Evolutionary conservation across 1,139 yeast species (phyloP).

Genomic region (Kodamaea derodonti): DNA sequence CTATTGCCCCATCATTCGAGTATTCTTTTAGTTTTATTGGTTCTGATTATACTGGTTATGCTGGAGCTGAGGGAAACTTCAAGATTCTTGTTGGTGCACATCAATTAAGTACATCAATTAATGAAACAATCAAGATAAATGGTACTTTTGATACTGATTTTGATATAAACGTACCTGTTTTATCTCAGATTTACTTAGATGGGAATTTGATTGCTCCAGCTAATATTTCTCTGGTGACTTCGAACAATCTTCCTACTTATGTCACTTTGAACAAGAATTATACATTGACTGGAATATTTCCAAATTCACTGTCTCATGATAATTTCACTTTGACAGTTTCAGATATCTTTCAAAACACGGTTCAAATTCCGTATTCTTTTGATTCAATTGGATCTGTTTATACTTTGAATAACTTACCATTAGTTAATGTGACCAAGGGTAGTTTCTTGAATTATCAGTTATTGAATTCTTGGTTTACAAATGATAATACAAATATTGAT

Average conservation of each 20-base stretch:
- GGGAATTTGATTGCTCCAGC: conserved; percentile 39
- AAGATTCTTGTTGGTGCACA: conserved; percentile 84
- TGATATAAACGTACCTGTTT: conserved; percentile 57
- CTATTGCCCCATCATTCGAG: conserved; percentile 78
- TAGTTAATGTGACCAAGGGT: conserved; percentile 64
- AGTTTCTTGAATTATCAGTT: conserved; percentile 54
- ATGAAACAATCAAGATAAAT: conserved; percentile 52
- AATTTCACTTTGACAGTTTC: conserved; percentile 54
- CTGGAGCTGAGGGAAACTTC: conserved; percentile 71
- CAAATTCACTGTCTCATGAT: conserved; percentile 38
- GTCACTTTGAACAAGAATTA: conserved; percentile 41
- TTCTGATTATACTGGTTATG: conserved; percentile 69
- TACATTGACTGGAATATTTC: conserved; percentile 58
- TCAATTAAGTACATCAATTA: conserved; percentile 60
- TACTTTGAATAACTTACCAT: conserved; percentile 48
- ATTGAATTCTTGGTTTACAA: conserved; percentile 51
- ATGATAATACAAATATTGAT: conserved; percentile 48
- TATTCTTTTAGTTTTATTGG: conserved; percentile 77
- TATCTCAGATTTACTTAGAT: conserved; percentile 56
- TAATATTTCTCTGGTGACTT: conserved; percentile 53
- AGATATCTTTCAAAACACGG: conserved; percentile 63
- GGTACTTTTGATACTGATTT: conserved; percentile 63
- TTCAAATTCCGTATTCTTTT: conserved; percentile 54
- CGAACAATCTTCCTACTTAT: conserved; percentile 58
- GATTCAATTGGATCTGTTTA: conserved; percentile 49